Percentiles rank a stretch among this genome's conserved stretches.
These are phyloP conservation scores for Akanthomyces lecanii DNA, from an alignment of 2,329 filamentous ascomycete species.

Conservation along the genomic window DNA sequence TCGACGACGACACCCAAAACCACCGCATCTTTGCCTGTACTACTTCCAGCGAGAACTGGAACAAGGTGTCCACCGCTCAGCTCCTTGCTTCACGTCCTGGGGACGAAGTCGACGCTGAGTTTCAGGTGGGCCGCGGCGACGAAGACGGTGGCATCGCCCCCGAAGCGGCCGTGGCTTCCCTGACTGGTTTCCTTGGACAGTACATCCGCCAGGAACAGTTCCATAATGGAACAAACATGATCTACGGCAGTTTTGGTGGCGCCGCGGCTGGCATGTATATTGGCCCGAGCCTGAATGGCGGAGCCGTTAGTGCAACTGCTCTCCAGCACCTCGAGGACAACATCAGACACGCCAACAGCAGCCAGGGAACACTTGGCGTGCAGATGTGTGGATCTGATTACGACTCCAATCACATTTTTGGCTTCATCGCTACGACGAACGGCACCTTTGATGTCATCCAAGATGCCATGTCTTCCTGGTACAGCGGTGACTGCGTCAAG, in stretches of 20 bases:
- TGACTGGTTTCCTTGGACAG: background rate
- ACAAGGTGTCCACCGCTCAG: background rate
- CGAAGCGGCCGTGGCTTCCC: background rate
- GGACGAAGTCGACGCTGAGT: background rate
- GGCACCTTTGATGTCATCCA: slow-evolving; percentile 30
- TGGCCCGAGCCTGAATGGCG: background rate
- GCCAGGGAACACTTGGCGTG: background rate
- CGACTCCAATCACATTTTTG: slow-evolving; percentile 28
- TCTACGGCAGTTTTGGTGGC: slow-evolving; percentile 5
- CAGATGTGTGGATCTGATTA: background rate
- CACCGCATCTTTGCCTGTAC: slow-evolving; percentile 13
- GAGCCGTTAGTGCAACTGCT: slow-evolving; percentile 19
- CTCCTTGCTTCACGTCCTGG: background rate
- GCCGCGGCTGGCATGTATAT: slow-evolving; percentile 3
- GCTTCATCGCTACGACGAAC: slow-evolving; percentile 30
- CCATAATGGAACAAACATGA: background rate
- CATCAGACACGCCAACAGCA: slow-evolving; percentile 14
- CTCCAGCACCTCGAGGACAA: slow-evolving; percentile 20
- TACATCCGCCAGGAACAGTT: background rate
- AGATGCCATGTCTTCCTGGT: slow-evolving; percentile 28
- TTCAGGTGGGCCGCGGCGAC: background rate
- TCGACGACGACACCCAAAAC: background rate
- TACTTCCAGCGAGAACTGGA: background rate
- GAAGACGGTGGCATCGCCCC: background rate
- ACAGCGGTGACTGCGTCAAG: slow-evolving; percentile 26